Percentiles rank a stretch among this genome's conserved stretches.
Conservation (phyloP, 495 filamentous ascomycete species). For the Hypoxylon fuscum region DNA sequence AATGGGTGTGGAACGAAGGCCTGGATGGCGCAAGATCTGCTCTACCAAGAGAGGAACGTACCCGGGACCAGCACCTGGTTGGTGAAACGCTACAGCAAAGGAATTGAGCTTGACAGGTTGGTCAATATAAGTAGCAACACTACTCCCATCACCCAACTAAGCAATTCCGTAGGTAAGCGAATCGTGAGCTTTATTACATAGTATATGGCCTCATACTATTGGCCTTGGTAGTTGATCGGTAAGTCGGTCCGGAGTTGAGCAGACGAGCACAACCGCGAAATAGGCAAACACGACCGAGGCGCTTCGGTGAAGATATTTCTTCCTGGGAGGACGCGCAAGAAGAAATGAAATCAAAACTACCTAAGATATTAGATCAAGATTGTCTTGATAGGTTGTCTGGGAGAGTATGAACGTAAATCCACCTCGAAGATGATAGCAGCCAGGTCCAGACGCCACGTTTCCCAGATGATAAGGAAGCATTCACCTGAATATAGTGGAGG, state of each 20-base stretch:
- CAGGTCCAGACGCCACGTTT: no score
- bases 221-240: constrained; percentile 7
- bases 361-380: background rate
- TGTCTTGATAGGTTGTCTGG: background rate
- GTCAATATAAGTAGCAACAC: background rate
- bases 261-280: background rate
- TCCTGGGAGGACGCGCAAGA: background rate
- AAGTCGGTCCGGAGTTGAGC: constrained; percentile 20
- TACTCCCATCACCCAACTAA: background rate
- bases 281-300: background rate
- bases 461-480: no score
- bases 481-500: no score
- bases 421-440: no score
- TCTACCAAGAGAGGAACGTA: background rate
- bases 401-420: no score
- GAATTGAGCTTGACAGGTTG: background rate
- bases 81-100: background rate
- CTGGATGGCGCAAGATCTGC: background rate
- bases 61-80: background rate
- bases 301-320: background rate
- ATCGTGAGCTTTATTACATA: constrained; percentile 1
- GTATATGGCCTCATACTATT: constrained; percentile 18
- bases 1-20: background rate
- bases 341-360: background rate
- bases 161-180: background rate